A percentile compares a stretch with the other conserved stretches of the same genome.
Evolutionary conservation across 768 basidiomycete genomes (phyloP).

Genomic region (Mycena albidolilacea): DNA sequence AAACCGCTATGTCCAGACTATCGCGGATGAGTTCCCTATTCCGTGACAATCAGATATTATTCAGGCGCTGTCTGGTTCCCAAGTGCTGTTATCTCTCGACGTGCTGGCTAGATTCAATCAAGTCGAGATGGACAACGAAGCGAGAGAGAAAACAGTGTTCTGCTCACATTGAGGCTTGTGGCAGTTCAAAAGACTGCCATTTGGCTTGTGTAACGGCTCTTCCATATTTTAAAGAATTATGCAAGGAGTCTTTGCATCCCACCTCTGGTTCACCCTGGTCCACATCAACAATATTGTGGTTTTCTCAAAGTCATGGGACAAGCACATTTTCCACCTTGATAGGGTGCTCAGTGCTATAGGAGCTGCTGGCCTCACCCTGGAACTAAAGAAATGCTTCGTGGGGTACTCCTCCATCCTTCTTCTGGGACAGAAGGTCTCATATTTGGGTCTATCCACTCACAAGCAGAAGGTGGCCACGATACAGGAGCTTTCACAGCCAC

Average conservation of each 20-base stretch:
- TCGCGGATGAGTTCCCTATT: neutral
- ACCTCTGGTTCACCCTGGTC: conserved; percentile 33
- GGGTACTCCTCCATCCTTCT: too few species aligned
- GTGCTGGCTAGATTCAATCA: too few species aligned
- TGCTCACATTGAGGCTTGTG: conserved; percentile 48
- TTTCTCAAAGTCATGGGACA: conserved; percentile 43
- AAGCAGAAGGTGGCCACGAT: conserved; percentile 2
- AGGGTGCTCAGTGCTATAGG: too few species aligned
- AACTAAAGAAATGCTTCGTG: too few species aligned
- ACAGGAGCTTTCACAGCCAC: neutral
- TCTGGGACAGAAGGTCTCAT: too few species aligned
- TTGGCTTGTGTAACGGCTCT: conserved; percentile 19
- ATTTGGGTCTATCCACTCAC: too few species aligned
- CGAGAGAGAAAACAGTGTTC: conserved; percentile 47
- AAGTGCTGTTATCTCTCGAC: too few species aligned
- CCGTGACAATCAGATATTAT: neutral
- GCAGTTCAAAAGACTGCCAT: conserved; percentile 43
- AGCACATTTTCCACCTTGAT: too few species aligned
- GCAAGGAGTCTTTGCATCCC: too few species aligned
- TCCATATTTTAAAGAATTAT: conserved; percentile 28
- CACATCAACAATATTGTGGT: conserved; percentile 46
- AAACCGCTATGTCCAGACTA: conserved; percentile 44
- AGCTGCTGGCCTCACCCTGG: too few species aligned
- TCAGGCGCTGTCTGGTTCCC: neutral
- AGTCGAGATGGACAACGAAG: conserved; percentile 4